Evolutionary conservation across 306 rosid species (phyloP), one percentile per base, ranked within the genome.

Genomic region (Lathyrus oleraceus): DNA sequence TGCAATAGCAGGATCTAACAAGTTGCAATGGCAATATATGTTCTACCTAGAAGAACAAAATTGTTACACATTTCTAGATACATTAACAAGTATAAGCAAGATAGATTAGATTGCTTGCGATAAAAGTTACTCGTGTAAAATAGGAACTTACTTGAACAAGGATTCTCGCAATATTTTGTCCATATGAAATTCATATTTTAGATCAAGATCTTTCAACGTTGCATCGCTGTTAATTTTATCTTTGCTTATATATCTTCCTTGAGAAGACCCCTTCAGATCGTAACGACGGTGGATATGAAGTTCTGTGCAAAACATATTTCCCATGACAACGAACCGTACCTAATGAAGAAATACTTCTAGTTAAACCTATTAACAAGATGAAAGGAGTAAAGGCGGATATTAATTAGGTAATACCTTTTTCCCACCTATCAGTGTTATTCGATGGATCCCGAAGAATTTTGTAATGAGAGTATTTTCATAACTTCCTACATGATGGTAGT

Each of bases 251-350:
- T 10, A 44, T 89, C 99, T 94, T 78, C 99, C 99, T 45, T 81
- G 80, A 36, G 95, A 43, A 77, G 99, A 94, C 7, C 99, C 99
- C 81, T 94, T 94, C 78, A 94, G 78, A 84, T 94, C 99, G 74
- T 89, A 94, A 54, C 91, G 96, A 21, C 88, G 89, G 73, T 94
- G 99, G 83, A 94, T 89, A 70, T 76, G 86, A 78, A 94, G 62
- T 77, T 87, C 97, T 64, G 99, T 94, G 81, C 86, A 87, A 68
- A 94, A 91, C 99, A 94, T 91, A 79, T 94, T 94, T 59, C 99
- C 99, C 99, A 94, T 94, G 75, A 94, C 97, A 80, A 94, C 89
- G 69, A 94, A 94, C 28, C 97, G 97, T 44, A 94, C 95, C 99
- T 94, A 71, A 53, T 30, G 58, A 44, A 82, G 67, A 82, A 76